Base-by-base conservation (phyloP, 2,329 filamentous ascomycete genomes). In the Fusarium buxicola region DNA sequence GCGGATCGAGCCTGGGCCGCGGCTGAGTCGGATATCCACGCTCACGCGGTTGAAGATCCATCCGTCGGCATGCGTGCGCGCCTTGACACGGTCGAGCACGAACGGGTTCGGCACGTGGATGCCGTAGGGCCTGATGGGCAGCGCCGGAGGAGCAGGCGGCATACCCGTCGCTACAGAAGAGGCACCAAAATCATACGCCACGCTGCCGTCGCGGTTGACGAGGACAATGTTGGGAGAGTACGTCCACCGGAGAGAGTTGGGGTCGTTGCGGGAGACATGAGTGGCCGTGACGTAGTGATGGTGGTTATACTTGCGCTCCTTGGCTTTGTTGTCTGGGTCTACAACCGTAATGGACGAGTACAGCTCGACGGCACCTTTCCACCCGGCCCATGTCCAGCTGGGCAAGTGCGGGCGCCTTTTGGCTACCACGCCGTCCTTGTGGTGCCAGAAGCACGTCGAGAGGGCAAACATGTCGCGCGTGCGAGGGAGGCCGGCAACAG, bases 321-420 rank as follows among this genome's bases (percentile, higher is more conserved):
- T 63, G 21, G 58, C 39, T 27, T 67, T 73, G 34, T 61, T 70
- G 15, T 73, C 72, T 2, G 72, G 65, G 25, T 75, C 74, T 7
- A 69, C 66, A n/a, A 76, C 68, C 3, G 69, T 63, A 21, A 76
- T 70, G 10, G 73, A 74, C 7, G 74, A 76, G 56, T 72, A 68
- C 38, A 76, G 60, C 27, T 76, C 74, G 11, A 76, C 75, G 6
- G 72, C 62, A 12, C 75, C 75, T 15, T 69, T 66, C 75, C 75
- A 76, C 2, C 75, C 75, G 3, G 74, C 74, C 75, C 75, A 76
- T 2, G 74, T 74, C 75, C 75, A 76, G 55, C 75, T 76, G 8
- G 75, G 75, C 46, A 76, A 60, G 35, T 76, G 74, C 0, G 59
- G 54, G 2, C 74, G 66, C 36, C 74, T 52, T n/a, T 50, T 66